Conservation (phyloP, 1,284 basidiomycete species). For the Pseudozyma pruni region DNA sequence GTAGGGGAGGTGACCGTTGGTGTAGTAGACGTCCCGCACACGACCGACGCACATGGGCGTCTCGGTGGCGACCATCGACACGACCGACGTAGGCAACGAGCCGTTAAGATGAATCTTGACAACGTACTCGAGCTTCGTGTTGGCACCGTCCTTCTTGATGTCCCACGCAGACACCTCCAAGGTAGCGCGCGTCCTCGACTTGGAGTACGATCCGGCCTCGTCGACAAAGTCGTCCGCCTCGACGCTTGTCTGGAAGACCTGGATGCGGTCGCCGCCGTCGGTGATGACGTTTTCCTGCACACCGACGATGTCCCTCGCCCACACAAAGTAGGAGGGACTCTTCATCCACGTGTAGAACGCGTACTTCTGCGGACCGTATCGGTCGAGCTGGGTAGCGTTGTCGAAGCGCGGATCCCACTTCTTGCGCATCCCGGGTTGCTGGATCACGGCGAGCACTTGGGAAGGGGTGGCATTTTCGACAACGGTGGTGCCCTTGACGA, state of each 20-base stretch:
- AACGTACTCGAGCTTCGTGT: conserved; percentile 58
- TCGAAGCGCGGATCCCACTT: conserved; percentile 64
- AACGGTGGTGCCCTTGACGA: conserved; percentile 52
- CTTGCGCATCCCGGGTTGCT: conserved; percentile 60
- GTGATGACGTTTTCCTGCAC: conserved; percentile 53
- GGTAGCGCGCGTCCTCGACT: conserved; percentile 57
- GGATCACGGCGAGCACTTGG: conserved; percentile 55
- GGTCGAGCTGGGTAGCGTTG: conserved; percentile 37
- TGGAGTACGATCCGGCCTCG: conserved; percentile 57
- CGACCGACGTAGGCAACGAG: conserved; percentile 54
- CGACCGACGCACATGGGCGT: conserved; percentile 63
- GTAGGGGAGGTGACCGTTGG: conserved; percentile 52
- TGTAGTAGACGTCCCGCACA: conserved; percentile 58
- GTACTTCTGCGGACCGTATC: conserved; percentile 33
- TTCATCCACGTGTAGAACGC: conserved; percentile 61
- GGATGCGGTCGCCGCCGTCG: conserved; percentile 34
- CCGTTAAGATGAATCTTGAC: conserved; percentile 64
- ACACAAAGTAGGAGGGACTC: conserved; percentile 61
- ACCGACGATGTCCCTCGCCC: conserved; percentile 62
- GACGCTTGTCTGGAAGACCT: conserved; percentile 54
- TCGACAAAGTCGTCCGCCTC: conserved; percentile 56
- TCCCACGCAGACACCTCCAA: conserved; percentile 59
- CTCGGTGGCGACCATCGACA: conserved; percentile 55
- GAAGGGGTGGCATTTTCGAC: conserved; percentile 60
- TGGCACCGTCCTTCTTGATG: conserved; percentile 47